Conservation (phyloP, 2,329 filamentous ascomycete species). For the Alternaria longipes region DNA sequence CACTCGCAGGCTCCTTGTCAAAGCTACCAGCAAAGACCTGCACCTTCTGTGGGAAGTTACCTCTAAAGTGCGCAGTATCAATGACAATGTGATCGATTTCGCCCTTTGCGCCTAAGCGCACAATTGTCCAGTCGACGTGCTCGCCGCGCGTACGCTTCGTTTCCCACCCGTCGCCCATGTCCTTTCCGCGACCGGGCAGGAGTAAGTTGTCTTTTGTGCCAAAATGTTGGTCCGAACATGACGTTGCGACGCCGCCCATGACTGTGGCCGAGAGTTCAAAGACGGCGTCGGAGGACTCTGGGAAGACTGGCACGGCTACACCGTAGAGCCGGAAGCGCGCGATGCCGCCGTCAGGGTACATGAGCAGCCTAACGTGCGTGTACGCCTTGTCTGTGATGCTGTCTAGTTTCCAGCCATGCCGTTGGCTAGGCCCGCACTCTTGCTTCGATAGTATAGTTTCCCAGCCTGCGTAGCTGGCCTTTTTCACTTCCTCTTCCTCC, state of each 20-base stretch:
- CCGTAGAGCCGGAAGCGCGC: conserved; percentile 82
- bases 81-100: conserved; percentile 73
- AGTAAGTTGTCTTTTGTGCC: conserved; percentile 82
- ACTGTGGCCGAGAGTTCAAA: conserved; percentile 81
- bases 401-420: conserved; percentile 76
- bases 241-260: conserved; percentile 78
- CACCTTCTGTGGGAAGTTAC: conserved; percentile 83
- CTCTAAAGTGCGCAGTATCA: conserved; percentile 84
- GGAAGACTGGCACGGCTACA: conserved; percentile 78
- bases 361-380: conserved; percentile 81
- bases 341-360: conserved; percentile 88
- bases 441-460: conserved; percentile 74
- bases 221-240: conserved; percentile 85
- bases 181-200: conserved; percentile 78
- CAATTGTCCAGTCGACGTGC: conserved; percentile 83
- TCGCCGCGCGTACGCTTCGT: conserved; percentile 77
- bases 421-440: conserved; percentile 76
- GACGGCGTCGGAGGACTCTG: conserved; percentile 68
- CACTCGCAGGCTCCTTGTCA: conserved; percentile 65
- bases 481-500: conserved; percentile 68
- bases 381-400: conserved; percentile 69
- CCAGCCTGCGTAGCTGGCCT: conserved; percentile 62
- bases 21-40: conserved; percentile 69
- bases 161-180: conserved; percentile 92
- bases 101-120: conserved; percentile 74